Evolutionary conservation across 257 asterid species (phyloP).

Genomic region (Nicotiana noctiflora): DNA sequence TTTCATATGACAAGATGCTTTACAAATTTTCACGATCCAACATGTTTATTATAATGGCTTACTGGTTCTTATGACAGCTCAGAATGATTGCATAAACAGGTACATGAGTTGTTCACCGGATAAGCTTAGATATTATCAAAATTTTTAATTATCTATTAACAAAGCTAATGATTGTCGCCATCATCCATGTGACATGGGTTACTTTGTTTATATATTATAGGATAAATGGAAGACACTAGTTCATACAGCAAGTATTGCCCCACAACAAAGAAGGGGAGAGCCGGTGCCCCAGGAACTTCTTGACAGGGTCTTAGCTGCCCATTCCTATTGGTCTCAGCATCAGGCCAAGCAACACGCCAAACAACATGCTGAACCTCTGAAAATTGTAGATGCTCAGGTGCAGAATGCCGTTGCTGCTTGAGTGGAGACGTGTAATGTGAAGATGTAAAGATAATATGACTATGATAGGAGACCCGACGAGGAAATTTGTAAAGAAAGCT

Average conservation of each 20-base stretch:
- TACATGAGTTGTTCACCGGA: background rate
- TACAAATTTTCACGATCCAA: background rate
- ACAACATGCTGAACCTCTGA: conserved; percentile 7
- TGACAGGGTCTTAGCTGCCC: conserved; percentile 17
- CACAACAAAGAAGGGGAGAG: conserved; percentile 21
- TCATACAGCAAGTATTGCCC: conserved; percentile 22
- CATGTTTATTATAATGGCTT: background rate
- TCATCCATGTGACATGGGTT: background rate
- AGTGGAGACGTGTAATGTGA: background rate
- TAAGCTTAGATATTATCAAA: background rate
- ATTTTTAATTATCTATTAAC: background rate
- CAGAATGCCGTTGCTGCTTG: conserved; percentile 1
- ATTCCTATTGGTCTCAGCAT: conserved; percentile 16
- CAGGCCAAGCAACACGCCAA: conserved; percentile 17
- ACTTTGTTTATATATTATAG: background rate
- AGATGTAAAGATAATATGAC: conserved; percentile 1
- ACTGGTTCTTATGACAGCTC: background rate
- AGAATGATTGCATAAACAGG: background rate
- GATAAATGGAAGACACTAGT: conserved; percentile 23
- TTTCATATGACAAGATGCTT: background rate
- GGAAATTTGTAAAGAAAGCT: background rate
- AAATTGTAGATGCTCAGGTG: background rate
- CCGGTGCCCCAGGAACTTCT: conserved; percentile 19
- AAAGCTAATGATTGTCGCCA: background rate
- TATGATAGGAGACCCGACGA: background rate